Percentiles rank a stretch among this genome's conserved stretches.
phyloP scores from a whole-genome alignment of 129 eudicot species.

The Saposhnikovia divaricata region DNA sequence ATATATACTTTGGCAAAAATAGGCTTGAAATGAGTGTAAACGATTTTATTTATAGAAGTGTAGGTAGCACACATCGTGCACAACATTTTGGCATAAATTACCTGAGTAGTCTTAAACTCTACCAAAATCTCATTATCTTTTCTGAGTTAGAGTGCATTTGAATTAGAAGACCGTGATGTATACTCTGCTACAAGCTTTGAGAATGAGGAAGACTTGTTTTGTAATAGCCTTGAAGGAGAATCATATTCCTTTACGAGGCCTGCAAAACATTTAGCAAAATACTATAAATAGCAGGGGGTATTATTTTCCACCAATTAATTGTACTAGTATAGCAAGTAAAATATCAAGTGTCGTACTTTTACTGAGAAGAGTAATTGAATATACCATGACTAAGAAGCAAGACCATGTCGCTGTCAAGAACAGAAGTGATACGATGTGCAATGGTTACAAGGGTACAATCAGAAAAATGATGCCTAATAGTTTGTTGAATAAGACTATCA shows the following conservation, averaged over 20 bases:
- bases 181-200: conserved; percentile 78
- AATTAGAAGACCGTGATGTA: neutral
- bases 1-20: too few relatives aligned
- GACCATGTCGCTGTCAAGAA: conserved; percentile 72
- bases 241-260: conserved; percentile 49
- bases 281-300: too few relatives aligned
- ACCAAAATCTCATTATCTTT: too few relatives aligned
- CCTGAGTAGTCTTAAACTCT: too few relatives aligned
- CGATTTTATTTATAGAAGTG: too few relatives aligned
- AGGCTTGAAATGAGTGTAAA: too few relatives aligned
- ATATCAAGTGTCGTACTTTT: neutral
- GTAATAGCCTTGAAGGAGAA: conserved; percentile 55
- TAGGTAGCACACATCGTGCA: too few relatives aligned
- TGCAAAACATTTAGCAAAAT: too few relatives aligned
- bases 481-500: conserved; percentile 52
- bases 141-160: too few relatives aligned
- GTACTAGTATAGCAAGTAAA: too few relatives aligned
- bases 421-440: conserved; percentile 77
- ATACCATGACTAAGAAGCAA: conserved; percentile 73
- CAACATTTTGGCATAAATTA: too few relatives aligned
- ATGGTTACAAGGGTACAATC: conserved; percentile 58
- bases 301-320: too few relatives aligned
- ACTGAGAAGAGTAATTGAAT: neutral
- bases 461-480: conserved; percentile 54
- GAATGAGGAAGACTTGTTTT: conserved; percentile 55